Percentiles rank a stretch among this genome's conserved stretches.
These are phyloP conservation scores for Plenodomus biglobosus DNA, from an alignment of 2,329 filamentous ascomycete genomes.

Conservation along the genomic window DNA sequence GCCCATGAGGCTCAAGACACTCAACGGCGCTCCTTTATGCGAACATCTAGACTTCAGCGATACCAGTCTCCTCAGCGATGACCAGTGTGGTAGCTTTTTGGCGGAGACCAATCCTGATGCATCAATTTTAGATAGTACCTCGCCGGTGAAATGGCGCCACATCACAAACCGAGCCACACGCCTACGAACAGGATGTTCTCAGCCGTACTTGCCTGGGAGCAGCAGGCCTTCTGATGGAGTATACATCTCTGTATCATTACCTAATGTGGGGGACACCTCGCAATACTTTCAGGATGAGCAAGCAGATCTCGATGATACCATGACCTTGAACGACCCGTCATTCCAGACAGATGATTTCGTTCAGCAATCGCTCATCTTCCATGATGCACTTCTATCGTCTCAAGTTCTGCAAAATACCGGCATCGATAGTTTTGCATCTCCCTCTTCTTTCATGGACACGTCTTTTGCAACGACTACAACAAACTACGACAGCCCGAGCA, in stretches of 20 bases:
- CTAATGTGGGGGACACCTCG: constrained; percentile 12
- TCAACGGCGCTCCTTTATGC: constrained; percentile 63
- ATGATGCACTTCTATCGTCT: constrained; percentile 67
- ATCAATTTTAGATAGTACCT: constrained; percentile 5
- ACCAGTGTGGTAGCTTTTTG: constrained; percentile 42
- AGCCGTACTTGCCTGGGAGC: constrained; percentile 29
- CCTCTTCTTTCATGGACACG: constrained; percentile 40
- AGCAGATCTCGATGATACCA: constrained; percentile 29
- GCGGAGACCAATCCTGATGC: constrained; percentile 29
- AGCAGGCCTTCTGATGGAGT: constrained; percentile 1
- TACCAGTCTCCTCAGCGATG: constrained; percentile 53
- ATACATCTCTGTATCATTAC: constrained; percentile 19
- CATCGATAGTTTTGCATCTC: constrained; percentile 36
- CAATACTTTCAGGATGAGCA: constrained; percentile 19
- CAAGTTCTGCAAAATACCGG: constrained; percentile 44
- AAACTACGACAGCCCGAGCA: constrained; percentile 23
- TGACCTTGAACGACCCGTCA: constrained; percentile 16
- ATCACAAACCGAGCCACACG: constrained; percentile 14
- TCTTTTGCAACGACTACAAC: constrained; percentile 41
- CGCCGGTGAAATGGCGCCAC: constrained; percentile 35
- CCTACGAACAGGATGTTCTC: constrained; percentile 37
- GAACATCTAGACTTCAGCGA: constrained; percentile 58
- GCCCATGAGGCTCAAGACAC: constrained; percentile 49
- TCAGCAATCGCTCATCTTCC: constrained; percentile 72
- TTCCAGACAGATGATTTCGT: constrained; percentile 58